Evolutionary conservation across 2,329 filamentous ascomycete species (phyloP).

Genomic region (Fusarium sp.): DNA sequence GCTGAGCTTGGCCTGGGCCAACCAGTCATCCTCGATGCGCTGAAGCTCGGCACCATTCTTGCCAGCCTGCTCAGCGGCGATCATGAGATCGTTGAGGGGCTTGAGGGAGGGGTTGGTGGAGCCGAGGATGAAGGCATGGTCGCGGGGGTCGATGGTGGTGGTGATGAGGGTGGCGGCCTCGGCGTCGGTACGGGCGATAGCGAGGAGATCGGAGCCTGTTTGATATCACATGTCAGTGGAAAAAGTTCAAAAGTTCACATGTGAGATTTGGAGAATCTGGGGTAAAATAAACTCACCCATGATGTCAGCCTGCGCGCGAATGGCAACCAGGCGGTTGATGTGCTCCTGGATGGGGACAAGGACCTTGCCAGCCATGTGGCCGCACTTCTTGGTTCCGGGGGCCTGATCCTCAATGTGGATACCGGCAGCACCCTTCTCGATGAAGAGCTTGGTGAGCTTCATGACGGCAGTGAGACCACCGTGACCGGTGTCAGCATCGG

Average conservation of each 20-base stretch:
- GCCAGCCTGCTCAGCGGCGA: conserved; percentile 82
- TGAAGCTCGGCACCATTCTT: conserved; percentile 86
- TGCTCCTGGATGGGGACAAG: conserved; percentile 97
- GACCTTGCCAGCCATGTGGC: conserved; percentile 99
- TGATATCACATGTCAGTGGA: conserved; percentile 35
- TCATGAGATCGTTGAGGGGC: conserved; percentile 91
- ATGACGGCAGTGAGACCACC: conserved; percentile 98
- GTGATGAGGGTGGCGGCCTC: conserved; percentile 98
- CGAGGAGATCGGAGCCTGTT: conserved; percentile 82
- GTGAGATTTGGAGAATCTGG: conserved; percentile 26
- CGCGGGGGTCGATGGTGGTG: conserved; percentile 93
- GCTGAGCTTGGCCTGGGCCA: conserved; percentile 80
- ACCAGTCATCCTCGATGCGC: conserved; percentile 92
- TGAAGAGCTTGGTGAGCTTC: conserved; percentile 98
- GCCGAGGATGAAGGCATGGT: conserved; percentile 94
- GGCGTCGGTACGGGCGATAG: conserved; percentile 94
- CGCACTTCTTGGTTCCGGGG: conserved; percentile 98
- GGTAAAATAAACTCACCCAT: conserved; percentile 74
- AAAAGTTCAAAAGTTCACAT: conserved; percentile 5
- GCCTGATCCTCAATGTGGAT: conserved; percentile 99
- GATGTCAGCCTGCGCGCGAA: conserved; percentile 97
- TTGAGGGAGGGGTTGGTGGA: conserved; percentile 86
- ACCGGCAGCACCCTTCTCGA: conserved; percentile 95
- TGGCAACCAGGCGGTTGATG: conserved; percentile 96
- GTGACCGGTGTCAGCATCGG: conserved; percentile 97